Conservation (phyloP, 75 land plant species). For the Larix kaempferi region DNA sequence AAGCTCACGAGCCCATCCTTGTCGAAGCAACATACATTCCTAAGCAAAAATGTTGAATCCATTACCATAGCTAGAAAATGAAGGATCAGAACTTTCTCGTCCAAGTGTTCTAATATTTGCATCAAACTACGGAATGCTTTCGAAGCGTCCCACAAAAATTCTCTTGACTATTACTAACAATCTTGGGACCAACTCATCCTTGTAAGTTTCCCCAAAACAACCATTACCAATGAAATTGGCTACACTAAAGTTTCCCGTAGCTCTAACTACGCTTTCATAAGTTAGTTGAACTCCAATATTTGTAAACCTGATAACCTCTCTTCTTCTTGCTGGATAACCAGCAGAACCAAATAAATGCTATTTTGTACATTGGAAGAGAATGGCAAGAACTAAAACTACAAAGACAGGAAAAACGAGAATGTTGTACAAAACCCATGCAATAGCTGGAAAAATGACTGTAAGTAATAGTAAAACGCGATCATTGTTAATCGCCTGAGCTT, state of each 20-base stretch:
- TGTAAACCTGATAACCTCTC: too few species aligned
- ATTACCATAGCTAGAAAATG: too few species aligned
- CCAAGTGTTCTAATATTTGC: constrained; percentile 79
- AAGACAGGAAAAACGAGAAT: too few species aligned
- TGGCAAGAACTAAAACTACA: constrained; percentile 42
- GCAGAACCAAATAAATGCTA: too few species aligned
- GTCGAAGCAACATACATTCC: too few species aligned
- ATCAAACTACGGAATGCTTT: constrained; percentile 74
- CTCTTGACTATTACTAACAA: constrained; percentile 71
- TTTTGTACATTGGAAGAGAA: not conserved
- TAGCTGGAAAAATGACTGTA: too few species aligned
- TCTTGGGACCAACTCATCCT: constrained; percentile 67
- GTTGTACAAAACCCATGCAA: too few species aligned
- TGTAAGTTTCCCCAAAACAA: constrained; percentile 86
- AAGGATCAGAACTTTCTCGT: too few species aligned
- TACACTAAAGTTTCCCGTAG: constrained; percentile 59
- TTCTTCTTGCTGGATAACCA: too few species aligned
- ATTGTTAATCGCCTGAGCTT: constrained; percentile 37
- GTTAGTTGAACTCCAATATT: too few species aligned
- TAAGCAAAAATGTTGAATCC: too few species aligned
- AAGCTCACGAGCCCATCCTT: too few species aligned
- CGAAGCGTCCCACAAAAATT: constrained; percentile 64
- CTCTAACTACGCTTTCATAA: constrained; percentile 24
- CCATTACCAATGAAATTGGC: constrained; percentile 72
- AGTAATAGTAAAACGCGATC: constrained; percentile 58